Percentiles rank a stretch among this genome's conserved stretches.
These are phyloP conservation scores for Leptographium flavum DNA, from an alignment of 2,329 filamentous ascomycete genomes.

Conservation along the genomic window DNA sequence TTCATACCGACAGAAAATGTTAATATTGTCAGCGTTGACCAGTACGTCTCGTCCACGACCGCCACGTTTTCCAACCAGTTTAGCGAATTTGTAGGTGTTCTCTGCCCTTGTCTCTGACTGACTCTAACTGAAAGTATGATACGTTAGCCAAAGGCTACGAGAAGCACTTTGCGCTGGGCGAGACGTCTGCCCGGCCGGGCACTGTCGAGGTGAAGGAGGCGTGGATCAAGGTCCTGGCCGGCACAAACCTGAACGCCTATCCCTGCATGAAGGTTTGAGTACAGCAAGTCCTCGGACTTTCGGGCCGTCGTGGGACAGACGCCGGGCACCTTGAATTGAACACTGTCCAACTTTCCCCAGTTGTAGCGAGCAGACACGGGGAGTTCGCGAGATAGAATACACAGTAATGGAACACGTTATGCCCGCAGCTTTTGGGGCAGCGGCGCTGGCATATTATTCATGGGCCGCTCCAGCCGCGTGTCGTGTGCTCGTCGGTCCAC, in stretches of 20 bases:
- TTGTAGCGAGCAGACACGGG: too few relatives aligned
- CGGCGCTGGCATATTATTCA: slow-evolving; percentile 5
- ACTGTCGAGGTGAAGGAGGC: neutral
- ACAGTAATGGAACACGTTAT: neutral
- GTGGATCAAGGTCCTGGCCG: neutral
- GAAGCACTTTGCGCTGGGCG: neutral
- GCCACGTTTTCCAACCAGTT: slow-evolving; percentile 1
- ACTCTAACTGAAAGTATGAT: neutral
- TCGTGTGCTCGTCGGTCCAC: slow-evolving; percentile 39
- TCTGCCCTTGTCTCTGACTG: neutral
- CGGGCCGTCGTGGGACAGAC: neutral
- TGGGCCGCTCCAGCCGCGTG: slow-evolving; percentile 24
- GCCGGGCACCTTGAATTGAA: neutral
- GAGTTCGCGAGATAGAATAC: neutral
- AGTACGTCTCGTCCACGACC: neutral
- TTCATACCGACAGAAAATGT: neutral
- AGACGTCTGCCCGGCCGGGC: neutral
- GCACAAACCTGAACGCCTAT: neutral
- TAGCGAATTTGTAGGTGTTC: neutral
- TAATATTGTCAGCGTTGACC: neutral
- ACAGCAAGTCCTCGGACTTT: neutral
- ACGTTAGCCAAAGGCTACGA: neutral
- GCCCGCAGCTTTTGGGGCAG: slow-evolving; percentile 6
- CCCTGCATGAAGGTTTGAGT: slow-evolving; percentile 1
- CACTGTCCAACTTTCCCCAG: slow-evolving; percentile 1